These are phyloP conservation scores for Colletotrichum magnum DNA, from an alignment of 2,329 filamentous ascomycete species.

Conservation along the genomic window DNA sequence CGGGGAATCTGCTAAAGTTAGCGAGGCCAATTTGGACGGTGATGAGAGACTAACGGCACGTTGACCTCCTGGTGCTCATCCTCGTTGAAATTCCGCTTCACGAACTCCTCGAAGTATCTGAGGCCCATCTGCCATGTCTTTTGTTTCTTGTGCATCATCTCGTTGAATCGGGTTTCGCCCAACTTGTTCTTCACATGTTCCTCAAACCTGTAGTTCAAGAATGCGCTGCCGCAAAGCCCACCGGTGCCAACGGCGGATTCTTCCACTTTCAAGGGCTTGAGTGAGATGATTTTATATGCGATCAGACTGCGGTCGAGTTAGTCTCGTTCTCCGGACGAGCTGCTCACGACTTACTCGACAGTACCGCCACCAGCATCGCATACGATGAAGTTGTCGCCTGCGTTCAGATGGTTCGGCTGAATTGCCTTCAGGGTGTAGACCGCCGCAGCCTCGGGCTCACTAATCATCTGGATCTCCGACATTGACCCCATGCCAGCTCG, in stretches of 20 bases:
- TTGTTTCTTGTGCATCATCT: conserved; percentile 83
- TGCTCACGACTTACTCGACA: conserved; percentile 69
- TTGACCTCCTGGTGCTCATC: conserved; percentile 84
- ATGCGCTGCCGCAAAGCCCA: conserved; percentile 82
- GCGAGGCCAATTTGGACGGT: background rate
- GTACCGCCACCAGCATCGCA: conserved; percentile 75
- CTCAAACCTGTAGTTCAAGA: conserved; percentile 85
- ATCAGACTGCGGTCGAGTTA: conserved; percentile 68
- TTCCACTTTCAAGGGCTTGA: conserved; percentile 80
- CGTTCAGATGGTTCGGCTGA: conserved; percentile 79
- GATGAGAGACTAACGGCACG: conserved; percentile 69
- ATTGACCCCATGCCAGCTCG: conserved; percentile 82
- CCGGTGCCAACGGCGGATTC: conserved; percentile 86
- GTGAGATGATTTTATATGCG: conserved; percentile 83
- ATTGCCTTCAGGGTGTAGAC: conserved; percentile 86
- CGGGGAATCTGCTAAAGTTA: conserved; percentile 70
- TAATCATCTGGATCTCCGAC: conserved; percentile 82
- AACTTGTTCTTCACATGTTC: conserved; percentile 80
- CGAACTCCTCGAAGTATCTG: conserved; percentile 86
- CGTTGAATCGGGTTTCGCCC: conserved; percentile 76
- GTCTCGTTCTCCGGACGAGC: conserved; percentile 15
- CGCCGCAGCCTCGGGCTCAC: conserved; percentile 84
- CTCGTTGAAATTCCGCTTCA: conserved; percentile 87
- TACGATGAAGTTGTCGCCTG: conserved; percentile 76
- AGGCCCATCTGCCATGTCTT: conserved; percentile 87